Base-by-base conservation (phyloP, 2,329 filamentous ascomycete species). In the Arthrinium puccinioides region DNA sequence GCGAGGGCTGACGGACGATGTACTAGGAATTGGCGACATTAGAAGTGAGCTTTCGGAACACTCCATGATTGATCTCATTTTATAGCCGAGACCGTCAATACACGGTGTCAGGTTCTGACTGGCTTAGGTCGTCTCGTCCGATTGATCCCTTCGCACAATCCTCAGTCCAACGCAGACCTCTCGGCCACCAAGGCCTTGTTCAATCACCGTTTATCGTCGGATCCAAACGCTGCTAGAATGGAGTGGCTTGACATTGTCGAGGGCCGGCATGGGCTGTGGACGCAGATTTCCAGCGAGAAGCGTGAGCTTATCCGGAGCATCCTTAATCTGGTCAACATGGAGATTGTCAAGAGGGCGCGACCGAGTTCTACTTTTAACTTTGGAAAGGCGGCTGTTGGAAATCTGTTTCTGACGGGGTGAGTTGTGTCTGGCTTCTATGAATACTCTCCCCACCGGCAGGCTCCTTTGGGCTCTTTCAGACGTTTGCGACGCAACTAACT, bases 181-280 rank as follows among this genome's bases (percentile, higher is more conserved):
- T 71, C 72, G 2, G 86, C 88, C 5, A 84, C 95, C 51, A 88
- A 85, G 56, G 64, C 72, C 1, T 74, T 97, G 37, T 94, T 97
- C 70, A 96, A 95, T 54, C 79, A 96, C 54, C 80, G 90, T 9
- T 71, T 97, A 1, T 75, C 86, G 3, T 64, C 74, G 3, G 70
- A 77, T 19, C 68, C 77, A 4, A 54, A 60, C 6, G 59, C 66
- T 18, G 89, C 90, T 0, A 73, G 83, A 16, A 59, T 69, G 5
- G 88, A 95, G 65, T 97, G 90, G 89, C 76, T 89, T 20, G 80
- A 86, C 34, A 87, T 97, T 21, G 79, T 97, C 21, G 88, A 95
- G 59, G 86, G 84, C 3, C 79, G 82, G 0, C 87, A 92, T 43
- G 50, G 64, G 1, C 72, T 94, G 4, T 97, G 90, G 89, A 64